These are phyloP conservation scores for Pleurotus pulmonarius DNA, from an alignment of 768 basidiomycete genomes.

Conservation along the genomic window DNA sequence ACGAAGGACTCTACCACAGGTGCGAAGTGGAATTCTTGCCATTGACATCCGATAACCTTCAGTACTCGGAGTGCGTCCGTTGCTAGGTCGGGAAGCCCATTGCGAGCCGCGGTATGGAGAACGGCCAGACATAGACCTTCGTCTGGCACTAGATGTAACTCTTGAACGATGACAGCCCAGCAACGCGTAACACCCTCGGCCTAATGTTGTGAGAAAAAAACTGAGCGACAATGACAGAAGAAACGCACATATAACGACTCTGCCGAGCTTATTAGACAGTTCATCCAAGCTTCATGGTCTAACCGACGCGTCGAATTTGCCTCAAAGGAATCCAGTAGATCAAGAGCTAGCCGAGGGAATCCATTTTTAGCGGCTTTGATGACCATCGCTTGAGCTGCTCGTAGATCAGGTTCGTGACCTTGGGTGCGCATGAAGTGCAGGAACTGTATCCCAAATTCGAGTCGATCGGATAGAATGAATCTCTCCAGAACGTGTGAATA, in stretches of 20 bases:
- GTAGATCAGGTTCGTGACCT: constrained; percentile 46
- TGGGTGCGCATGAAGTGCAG: constrained; percentile 54
- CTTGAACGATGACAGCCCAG: constrained; percentile 59
- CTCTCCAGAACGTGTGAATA: constrained; percentile 53
- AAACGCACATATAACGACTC: constrained; percentile 62
- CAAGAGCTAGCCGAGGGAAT: constrained; percentile 65
- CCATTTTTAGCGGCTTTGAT: constrained; percentile 48
- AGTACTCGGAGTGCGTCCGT: constrained; percentile 60
- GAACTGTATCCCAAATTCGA: constrained; percentile 64
- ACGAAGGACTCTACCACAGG: constrained; percentile 75
- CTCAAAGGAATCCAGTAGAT: constrained; percentile 65
- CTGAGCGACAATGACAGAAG: neutral
- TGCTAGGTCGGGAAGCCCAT: constrained; percentile 69
- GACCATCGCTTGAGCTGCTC: constrained; percentile 50
- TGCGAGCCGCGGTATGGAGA: constrained; percentile 69
- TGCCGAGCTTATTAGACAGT: constrained; percentile 63
- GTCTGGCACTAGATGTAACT: constrained; percentile 54
- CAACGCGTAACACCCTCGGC: constrained; percentile 58
- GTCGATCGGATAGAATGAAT: constrained; percentile 39
- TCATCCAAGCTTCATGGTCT: constrained; percentile 55
- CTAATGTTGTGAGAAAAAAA: constrained; percentile 30
- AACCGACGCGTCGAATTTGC: constrained; percentile 47
- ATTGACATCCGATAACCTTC: constrained; percentile 38
- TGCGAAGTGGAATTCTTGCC: constrained; percentile 73
- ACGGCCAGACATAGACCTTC: constrained; percentile 73